Evolutionary conservation across 176 grass and related monocot species (phyloP), one percentile per base, ranked within the genome.

Genomic region (Alloteropsis semialata): DNA sequence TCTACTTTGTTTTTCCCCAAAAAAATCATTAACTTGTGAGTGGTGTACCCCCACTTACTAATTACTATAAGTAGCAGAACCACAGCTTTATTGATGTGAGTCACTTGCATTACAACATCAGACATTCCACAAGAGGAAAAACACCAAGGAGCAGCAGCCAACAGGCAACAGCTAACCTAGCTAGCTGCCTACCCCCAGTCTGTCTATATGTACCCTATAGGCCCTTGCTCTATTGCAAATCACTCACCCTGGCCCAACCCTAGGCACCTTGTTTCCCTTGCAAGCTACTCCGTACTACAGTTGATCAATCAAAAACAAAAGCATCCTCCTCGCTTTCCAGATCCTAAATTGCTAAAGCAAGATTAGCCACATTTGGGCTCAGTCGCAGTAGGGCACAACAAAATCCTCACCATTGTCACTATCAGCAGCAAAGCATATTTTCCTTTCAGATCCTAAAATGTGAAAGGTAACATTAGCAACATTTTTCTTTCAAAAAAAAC

Each of bases 211-310:
- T 36, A 33, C 24, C 2, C 50, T 3, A 27, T 19, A 36, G 34
- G 34, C 34, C 67, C 9, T 49, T 68, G 66, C 66, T 73, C 65
- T 72, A 83, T 78, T 77, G 39, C 55, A 22, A 74, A 32, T 41
- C 17, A 88, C 66, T 49, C 66, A 30, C 21, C 56, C 36, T 30
- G 19, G 43, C 42, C 38, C 10, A 83, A 54, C 24, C 3, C 69
- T n/a, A 64, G 39, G 69, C 38, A 84, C 55, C 30, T 50, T 80
- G 76, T 68, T 88, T 80, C 62, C 41, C 82, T 80, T 89, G 82
- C 76, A 84, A 89, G 87, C 42, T 42, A 89, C 76, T 69, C 49
- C 71, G n/a, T n/a, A n/a, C n/a, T n/a, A n/a, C n/a, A n/a, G n/a
- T n/a, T 60, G 75, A 75, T 79, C 24, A 38, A 38, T 7, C 37